phyloP scores from a whole-genome alignment of 139 green algal species.

The Astrephomene gubernaculifera region DNA sequence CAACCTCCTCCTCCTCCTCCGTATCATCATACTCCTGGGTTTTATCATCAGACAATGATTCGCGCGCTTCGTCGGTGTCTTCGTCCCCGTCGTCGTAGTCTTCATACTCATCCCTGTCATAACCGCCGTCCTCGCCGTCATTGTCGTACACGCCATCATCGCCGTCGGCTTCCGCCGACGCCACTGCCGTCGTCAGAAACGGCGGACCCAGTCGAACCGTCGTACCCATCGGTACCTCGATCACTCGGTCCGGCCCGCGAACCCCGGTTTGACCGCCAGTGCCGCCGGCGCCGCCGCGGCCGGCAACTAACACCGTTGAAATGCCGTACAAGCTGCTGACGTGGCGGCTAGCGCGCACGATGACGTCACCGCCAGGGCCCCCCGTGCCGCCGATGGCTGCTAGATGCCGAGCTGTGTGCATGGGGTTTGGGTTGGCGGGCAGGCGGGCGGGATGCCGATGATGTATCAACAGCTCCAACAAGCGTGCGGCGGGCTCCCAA shows the following conservation, averaged over 20 bases:
- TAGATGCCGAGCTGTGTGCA: slow-evolving; percentile 1
- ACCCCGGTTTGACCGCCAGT: background rate
- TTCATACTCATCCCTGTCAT: background rate
- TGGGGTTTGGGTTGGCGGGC: background rate
- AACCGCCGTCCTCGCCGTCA: background rate
- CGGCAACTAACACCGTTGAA: background rate
- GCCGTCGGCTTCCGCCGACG: background rate
- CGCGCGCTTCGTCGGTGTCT: too few species aligned
- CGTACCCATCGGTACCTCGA: slow-evolving; percentile 14
- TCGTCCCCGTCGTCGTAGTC: too few species aligned
- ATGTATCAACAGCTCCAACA: background rate
- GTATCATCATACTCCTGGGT: too few species aligned
- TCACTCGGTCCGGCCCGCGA: background rate
- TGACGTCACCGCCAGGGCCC: slow-evolving; percentile 22
- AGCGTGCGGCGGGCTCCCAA: background rate
- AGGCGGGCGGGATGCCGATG: background rate
- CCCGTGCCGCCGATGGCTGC: slow-evolving; percentile 4
- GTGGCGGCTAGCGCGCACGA: background rate
- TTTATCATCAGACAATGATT: too few species aligned
- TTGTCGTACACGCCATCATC: background rate
- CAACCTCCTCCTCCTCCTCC: background rate
- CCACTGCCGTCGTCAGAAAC: background rate
- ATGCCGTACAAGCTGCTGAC: background rate
- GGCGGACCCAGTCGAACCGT: background rate
- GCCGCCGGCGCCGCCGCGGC: slow-evolving; percentile 3